Evolutionary conservation across 441 rosid genomes (phyloP).

Genomic region (Populus hybrid): DNA sequence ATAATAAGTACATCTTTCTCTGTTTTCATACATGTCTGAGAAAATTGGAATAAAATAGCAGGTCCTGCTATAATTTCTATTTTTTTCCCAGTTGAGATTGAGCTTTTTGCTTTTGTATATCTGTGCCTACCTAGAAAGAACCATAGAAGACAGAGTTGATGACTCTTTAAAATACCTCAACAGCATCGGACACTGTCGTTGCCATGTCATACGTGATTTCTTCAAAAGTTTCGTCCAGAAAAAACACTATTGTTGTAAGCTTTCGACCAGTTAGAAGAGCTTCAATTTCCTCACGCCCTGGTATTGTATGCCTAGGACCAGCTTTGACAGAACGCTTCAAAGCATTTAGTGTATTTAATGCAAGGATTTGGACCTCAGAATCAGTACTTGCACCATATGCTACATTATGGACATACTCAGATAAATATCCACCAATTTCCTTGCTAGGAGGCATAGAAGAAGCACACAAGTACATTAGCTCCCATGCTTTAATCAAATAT

Average conservation of each 20-base stretch:
- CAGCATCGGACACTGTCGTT: slow-evolving; percentile 93
- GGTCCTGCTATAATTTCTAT: neutral
- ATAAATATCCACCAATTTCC: slow-evolving; percentile 88
- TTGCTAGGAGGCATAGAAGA: slow-evolving; percentile 99
- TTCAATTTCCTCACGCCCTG: slow-evolving; percentile 96
- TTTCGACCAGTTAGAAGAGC: slow-evolving; percentile 80
- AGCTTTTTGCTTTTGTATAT: neutral
- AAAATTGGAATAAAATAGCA: neutral
- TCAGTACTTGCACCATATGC: slow-evolving; percentile 66
- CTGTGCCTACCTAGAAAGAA: neutral
- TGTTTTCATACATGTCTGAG: neutral
- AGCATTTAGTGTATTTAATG: slow-evolving; percentile 77
- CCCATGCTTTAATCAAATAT: slow-evolving; percentile 91
- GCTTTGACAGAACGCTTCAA: slow-evolving; percentile 92
- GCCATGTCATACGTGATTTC: slow-evolving; percentile 96
- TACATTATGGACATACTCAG: slow-evolving; percentile 82
- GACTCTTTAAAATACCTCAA: slow-evolving; percentile 61
- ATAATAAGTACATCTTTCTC: neutral
- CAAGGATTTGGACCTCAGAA: slow-evolving; percentile 79
- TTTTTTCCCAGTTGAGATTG: neutral
- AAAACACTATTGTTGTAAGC: slow-evolving; percentile 93
- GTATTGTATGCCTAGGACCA: slow-evolving; percentile 89
- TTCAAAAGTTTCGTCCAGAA: slow-evolving; percentile 97
- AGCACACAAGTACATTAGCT: slow-evolving; percentile 89
- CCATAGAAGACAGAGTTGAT: neutral